Conservation (phyloP, 2,329 filamentous ascomycete genomes). For the Macrophomina pseudophaseolina region DNA sequence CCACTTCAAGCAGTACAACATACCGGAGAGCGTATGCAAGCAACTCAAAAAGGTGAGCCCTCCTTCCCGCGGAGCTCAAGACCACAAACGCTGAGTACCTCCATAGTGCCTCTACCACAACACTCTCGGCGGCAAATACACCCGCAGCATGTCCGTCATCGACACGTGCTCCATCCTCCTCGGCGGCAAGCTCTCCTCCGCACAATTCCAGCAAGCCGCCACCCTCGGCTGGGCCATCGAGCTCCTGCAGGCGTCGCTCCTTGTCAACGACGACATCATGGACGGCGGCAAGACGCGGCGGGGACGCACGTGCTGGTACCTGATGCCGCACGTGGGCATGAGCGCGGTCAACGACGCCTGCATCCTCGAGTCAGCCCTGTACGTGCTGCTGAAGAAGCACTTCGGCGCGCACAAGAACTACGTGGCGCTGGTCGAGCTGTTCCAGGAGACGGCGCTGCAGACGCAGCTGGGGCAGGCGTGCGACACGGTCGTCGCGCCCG, state of each 20-base stretch:
- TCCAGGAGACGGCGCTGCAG: conserved; percentile 92
- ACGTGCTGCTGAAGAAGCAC: conserved; percentile 88
- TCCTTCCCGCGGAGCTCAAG: conserved; percentile 30
- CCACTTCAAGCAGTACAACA: conserved; percentile 79
- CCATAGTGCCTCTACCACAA: conserved; percentile 80
- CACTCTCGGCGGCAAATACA: conserved; percentile 93
- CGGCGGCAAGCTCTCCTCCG: conserved; percentile 70
- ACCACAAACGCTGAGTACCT: conserved; percentile 6
- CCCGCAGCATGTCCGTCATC: conserved; percentile 95
- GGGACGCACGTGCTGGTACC: conserved; percentile 96
- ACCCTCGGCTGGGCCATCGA: conserved; percentile 97
- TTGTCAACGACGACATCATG: conserved; percentile 99
- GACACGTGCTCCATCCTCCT: conserved; percentile 85
- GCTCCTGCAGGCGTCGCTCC: conserved; percentile 97
- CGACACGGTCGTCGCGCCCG: conserved; percentile 89
- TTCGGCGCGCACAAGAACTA: conserved; percentile 88
- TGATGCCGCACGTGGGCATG: conserved; percentile 85
- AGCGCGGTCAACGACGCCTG: conserved; percentile 98
- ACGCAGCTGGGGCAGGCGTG: conserved; percentile 95
- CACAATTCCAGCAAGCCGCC: conserved; percentile 86
- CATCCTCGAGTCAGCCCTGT: conserved; percentile 76
- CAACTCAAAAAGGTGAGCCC: conserved; percentile 79
- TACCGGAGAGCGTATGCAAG: conserved; percentile 77
- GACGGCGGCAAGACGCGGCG: conserved; percentile 93
- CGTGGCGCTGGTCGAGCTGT: conserved; percentile 89